Evolutionary conservation across 495 filamentous ascomycete genomes (phyloP), one percentile per base, ranked within the genome.

Genomic region (Lophium mytilinum): DNA sequence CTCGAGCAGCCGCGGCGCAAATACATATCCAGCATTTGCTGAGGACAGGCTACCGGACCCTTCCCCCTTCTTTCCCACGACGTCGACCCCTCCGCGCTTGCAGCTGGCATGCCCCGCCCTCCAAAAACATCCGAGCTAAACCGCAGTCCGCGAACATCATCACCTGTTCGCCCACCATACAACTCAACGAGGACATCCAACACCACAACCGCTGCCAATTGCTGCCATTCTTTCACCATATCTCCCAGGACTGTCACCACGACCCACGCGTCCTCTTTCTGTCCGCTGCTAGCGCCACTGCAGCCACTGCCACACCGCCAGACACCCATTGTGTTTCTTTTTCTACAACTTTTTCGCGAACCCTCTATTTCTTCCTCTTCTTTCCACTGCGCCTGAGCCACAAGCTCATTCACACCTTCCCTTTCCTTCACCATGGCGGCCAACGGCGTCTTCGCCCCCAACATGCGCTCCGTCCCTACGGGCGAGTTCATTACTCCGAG

Each of bases 401-500:
- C 24, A 30, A 30, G 24, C n/a, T 61, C 35, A 59, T 51, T 39
- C 58, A 42, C 52, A 49, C 40, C 37, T 4, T 34, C 40, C 14
- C 17, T 19, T 30, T 30, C 24, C 24, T 12, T 40, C 64, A 53
- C 36, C 42, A 61, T 61, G 56, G 57, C 58, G 36, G 8, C 59
- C 41, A 61, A 65, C 64, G 66, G 64, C 37, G 58, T 61, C 12
- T 69, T 58, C 55, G 47, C 47, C 51, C 56, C 66, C 37, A 56
- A 70, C 21, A 66, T 70, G 66, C 62, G 59, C 42, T 41, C 46
- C 10, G 64, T 68, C 11, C 68, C 68, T 17, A 64, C 66, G 18
- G 68, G 68, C 45, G 64, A 65, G 40, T 65, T 68, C 17, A 48
- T 68, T 9, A 35, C 34, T 8, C 68, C 68, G 46, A 58, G 52